phyloP scores from a whole-genome alignment of 1,284 basidiomycete species.

The Boletus sp. region DNA sequence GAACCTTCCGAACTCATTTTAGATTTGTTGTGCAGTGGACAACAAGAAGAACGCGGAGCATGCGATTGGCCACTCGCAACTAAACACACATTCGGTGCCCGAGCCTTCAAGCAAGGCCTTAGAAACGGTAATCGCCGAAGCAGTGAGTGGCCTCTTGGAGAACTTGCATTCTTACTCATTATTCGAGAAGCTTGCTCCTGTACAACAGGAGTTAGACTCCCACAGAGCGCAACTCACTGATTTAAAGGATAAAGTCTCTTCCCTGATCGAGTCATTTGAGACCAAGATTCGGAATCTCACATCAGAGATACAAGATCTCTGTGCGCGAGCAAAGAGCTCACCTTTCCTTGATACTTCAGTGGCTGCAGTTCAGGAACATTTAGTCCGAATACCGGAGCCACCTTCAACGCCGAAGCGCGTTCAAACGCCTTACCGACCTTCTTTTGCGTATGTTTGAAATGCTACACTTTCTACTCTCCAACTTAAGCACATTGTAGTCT shows the following conservation, averaged over 20 bases:
- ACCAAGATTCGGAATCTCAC: constrained; percentile 36
- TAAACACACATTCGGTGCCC: constrained; percentile 9
- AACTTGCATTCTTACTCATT: constrained; percentile 8
- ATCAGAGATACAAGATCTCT: constrained; percentile 29
- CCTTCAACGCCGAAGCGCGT: constrained; percentile 34
- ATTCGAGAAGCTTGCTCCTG: constrained; percentile 45
- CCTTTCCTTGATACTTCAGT: constrained; percentile 14
- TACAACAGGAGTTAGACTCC: constrained; percentile 40
- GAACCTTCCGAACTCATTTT: background rate
- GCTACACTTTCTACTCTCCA: background rate
- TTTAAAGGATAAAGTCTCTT: constrained; percentile 38
- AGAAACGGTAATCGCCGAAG: constrained; percentile 36
- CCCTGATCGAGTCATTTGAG: constrained; percentile 32
- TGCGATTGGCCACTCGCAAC: constrained; percentile 9
- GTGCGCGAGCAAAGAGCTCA: constrained; percentile 17
- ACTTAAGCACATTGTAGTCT: constrained; percentile 22
- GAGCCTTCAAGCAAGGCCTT: constrained; percentile 20
- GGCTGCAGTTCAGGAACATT: constrained; percentile 11
- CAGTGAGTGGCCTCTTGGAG: constrained; percentile 34
- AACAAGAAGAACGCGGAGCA: constrained; percentile 4
- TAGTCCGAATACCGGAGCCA: constrained; percentile 27
- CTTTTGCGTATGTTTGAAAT: constrained; percentile 27
- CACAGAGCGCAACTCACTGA: constrained; percentile 41
- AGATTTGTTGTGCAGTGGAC: constrained; percentile 4
- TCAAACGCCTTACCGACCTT: constrained; percentile 27